These are phyloP conservation scores for Saccharomyces jurei DNA, from an alignment of 805 yeast species.

Conservation along the genomic window DNA sequence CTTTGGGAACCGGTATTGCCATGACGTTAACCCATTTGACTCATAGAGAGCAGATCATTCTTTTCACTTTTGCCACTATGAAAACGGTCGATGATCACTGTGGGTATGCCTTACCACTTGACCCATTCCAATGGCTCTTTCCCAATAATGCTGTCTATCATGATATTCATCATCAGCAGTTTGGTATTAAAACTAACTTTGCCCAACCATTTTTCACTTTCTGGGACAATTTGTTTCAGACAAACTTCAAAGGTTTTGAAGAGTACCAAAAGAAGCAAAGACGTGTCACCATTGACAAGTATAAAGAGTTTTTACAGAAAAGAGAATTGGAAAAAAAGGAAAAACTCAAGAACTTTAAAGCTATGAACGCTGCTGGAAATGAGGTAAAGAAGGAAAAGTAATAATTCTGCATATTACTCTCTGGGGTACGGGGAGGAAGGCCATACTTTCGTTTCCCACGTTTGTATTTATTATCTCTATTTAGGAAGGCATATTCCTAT, in stretches of 20 bases:
- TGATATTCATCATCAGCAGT: slow-evolving; percentile 94
- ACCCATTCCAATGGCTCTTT: slow-evolving; percentile 80
- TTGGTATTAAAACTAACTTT: slow-evolving; percentile 88
- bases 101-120: slow-evolving; percentile 91
- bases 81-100: slow-evolving; percentile 98
- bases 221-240: slow-evolving; percentile 74
- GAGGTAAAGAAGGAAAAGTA: background rate
- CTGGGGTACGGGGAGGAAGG: background rate
- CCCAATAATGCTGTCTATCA: slow-evolving; percentile 95
- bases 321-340: slow-evolving; percentile 29
- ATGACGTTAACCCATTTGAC: slow-evolving; percentile 52
- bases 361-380: slow-evolving; percentile 1
- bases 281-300: slow-evolving; percentile 58
- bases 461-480: background rate
- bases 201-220: slow-evolving; percentile 93
- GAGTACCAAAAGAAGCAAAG: slow-evolving; percentile 43
- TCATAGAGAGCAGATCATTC: slow-evolving; percentile 65
- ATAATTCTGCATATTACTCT: background rate
- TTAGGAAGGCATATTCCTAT: background rate
- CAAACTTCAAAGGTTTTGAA: slow-evolving; percentile 62
- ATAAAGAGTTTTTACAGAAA: slow-evolving; percentile 46
- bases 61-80: slow-evolving; percentile 83
- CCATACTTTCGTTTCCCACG: background rate
- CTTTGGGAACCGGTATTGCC: slow-evolving; percentile 86
- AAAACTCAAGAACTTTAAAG: slow-evolving; percentile 9